Conservation (phyloP, 2,329 filamentous ascomycete species). For the Fusarium sublunatum region DNA sequence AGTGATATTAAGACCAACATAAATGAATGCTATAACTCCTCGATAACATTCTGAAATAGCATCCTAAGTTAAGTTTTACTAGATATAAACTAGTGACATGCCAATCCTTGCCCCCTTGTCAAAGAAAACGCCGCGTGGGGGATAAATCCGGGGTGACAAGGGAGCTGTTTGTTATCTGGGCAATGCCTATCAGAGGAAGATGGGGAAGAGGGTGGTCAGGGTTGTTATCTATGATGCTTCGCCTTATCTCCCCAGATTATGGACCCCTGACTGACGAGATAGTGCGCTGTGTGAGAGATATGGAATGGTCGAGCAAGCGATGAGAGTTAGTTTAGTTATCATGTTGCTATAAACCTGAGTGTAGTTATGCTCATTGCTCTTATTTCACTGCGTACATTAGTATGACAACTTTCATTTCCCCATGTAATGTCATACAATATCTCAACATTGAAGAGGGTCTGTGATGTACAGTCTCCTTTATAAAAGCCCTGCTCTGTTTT, state of each 20-base stretch:
- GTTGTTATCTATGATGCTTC: slow-evolving; percentile 33
- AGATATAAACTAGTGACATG: not conserved
- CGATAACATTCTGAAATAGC: not conserved
- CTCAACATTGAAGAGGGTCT: too few species aligned
- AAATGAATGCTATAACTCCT: not conserved
- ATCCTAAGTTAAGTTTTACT: not conserved
- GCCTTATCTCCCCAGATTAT: slow-evolving; percentile 17
- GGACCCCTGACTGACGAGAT: not conserved
- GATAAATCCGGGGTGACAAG: slow-evolving; percentile 30
- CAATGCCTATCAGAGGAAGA: slow-evolving; percentile 6
- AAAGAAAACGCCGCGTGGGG: slow-evolving; percentile 31
- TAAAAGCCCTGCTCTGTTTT: too few species aligned
- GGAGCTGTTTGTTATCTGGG: slow-evolving; percentile 30
- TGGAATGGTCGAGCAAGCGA: too few species aligned
- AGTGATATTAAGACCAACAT: not conserved
- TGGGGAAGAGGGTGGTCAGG: slow-evolving; percentile 15
- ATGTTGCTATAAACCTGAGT: too few species aligned
- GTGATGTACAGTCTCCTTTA: too few species aligned
- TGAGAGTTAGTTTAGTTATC: too few species aligned
- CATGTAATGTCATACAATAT: too few species aligned
- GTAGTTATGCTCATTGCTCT: too few species aligned
- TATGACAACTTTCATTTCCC: too few species aligned
- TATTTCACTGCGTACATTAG: too few species aligned
- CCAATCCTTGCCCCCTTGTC: slow-evolving; percentile 5
- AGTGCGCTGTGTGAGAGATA: too few species aligned